Conservation (phyloP, 2,329 filamentous ascomycete genomes). For the Hypomyces rosellus region DNA sequence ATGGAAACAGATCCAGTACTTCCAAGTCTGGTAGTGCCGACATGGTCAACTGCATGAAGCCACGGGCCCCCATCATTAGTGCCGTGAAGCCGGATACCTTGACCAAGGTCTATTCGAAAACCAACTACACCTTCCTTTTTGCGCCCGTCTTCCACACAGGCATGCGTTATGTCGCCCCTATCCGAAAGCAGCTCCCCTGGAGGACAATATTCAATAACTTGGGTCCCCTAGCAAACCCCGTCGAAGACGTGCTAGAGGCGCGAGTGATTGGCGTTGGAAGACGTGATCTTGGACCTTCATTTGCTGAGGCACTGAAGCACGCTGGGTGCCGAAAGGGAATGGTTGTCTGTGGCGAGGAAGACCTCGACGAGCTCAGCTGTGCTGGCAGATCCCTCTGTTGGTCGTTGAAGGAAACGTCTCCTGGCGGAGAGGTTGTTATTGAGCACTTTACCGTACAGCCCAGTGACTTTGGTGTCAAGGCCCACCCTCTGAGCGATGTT, state of each 20-base stretch:
- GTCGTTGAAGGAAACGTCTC: constrained; percentile 55
- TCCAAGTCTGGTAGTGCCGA: constrained; percentile 95
- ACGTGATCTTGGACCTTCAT: constrained; percentile 78
- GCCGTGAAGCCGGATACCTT: constrained; percentile 69
- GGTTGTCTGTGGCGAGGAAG: constrained; percentile 88
- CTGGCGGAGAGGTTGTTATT: constrained; percentile 44
- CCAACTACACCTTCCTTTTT: constrained; percentile 93
- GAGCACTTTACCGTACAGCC: constrained; percentile 75
- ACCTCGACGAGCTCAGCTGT: constrained; percentile 92
- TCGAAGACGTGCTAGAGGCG: constrained; percentile 78
- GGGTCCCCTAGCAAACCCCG: constrained; percentile 84
- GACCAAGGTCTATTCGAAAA: constrained; percentile 63
- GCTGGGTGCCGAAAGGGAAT: constrained; percentile 76
- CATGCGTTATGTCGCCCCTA: constrained; percentile 80
- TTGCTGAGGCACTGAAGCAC: constrained; percentile 75
- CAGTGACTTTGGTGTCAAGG: constrained; percentile 76
- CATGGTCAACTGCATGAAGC: constrained; percentile 69
- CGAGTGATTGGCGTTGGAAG: constrained; percentile 90
- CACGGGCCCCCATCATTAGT: constrained; percentile 64
- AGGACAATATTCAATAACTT: constrained; percentile 97
- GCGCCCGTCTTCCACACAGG: constrained; percentile 95
- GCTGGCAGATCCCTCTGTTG: constrained; percentile 86
- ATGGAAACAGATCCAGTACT: constrained; percentile 92
- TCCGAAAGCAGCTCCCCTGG: constrained; percentile 84
- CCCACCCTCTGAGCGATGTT: constrained; percentile 70